These are phyloP conservation scores for Phialocephala subalpina DNA, from an alignment of 2,329 filamentous ascomycete genomes.

Conservation along the genomic window DNA sequence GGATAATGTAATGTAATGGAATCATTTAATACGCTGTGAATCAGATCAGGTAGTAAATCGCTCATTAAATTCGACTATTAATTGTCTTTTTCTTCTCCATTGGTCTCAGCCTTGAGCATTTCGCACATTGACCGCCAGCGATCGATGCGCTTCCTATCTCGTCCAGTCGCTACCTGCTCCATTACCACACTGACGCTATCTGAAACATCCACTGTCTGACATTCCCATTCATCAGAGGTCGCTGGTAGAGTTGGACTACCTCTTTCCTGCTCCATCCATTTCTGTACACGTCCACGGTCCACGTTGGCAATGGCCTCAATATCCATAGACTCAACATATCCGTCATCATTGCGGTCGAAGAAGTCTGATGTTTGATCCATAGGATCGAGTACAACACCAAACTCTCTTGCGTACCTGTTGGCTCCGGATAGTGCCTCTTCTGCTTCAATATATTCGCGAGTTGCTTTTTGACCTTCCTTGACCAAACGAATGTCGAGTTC, in stretches of 20 bases:
- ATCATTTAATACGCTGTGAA: no score
- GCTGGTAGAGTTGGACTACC: no score
- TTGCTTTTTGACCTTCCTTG: constrained; percentile 12
- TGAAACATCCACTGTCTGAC: no score
- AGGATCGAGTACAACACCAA: constrained; percentile 17
- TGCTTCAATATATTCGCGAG: constrained; percentile 14
- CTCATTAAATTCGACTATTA: no score
- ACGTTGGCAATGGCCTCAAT: constrained; percentile 18
- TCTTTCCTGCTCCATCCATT: no score
- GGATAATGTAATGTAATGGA: no score
- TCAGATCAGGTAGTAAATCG: no score
- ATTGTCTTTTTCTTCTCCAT: no score
- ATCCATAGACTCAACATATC: constrained; percentile 32
- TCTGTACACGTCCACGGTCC: constrained; percentile 25
- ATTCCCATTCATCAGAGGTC: no score
- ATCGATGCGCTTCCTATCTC: no score
- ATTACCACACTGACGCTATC: no score
- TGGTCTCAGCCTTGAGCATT: background rate
- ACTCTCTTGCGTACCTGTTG: constrained; percentile 2
- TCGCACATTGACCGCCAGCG: constrained; percentile 25
- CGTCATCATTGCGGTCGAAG: constrained; percentile 26
- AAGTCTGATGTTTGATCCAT: constrained; percentile 30
- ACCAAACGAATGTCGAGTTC: constrained; percentile 28
- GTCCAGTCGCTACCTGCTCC: no score
- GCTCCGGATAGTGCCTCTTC: constrained; percentile 23